Conservation (phyloP, 139 green algal species). For the Micractinium sp. region DNA sequence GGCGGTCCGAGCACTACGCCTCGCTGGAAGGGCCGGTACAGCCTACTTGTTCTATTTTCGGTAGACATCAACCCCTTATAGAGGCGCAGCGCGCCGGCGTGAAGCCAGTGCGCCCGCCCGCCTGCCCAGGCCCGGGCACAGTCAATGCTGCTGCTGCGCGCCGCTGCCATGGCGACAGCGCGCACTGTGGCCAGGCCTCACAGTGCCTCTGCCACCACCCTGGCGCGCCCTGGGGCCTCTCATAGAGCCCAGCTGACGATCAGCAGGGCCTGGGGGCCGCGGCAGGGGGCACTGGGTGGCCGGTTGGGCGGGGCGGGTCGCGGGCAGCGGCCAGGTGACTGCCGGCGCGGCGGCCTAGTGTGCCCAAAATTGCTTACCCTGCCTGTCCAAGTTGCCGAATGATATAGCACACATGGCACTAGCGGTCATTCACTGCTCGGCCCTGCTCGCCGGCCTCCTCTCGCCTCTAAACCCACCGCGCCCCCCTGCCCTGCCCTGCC, state of each 20-base stretch:
- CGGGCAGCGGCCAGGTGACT: too few species aligned
- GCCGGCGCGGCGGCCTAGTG: too few species aligned
- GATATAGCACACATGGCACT: too few species aligned
- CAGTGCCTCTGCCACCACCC: too few species aligned
- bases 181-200: too few species aligned
- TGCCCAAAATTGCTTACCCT: too few species aligned
- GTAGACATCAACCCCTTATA: not conserved
- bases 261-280: conserved; percentile 1
- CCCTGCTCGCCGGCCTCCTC: not conserved
- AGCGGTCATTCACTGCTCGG: not conserved
- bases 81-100: not conserved
- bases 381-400: too few species aligned
- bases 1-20: not conserved
- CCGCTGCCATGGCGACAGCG: not conserved
- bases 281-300: not conserved
- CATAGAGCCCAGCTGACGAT: too few species aligned
- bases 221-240: too few species aligned
- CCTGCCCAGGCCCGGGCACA: not conserved
- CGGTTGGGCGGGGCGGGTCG: not conserved
- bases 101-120: not conserved
- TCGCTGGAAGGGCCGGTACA: not conserved
- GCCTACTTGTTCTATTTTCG: not conserved
- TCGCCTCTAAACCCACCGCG: not conserved
- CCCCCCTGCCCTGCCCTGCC: not conserved
- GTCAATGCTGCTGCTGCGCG: not conserved